These are phyloP conservation scores for Entomortierella lignicola DNA, from an alignment of 192 early-diverging fungal genomes.

Conservation along the genomic window DNA sequence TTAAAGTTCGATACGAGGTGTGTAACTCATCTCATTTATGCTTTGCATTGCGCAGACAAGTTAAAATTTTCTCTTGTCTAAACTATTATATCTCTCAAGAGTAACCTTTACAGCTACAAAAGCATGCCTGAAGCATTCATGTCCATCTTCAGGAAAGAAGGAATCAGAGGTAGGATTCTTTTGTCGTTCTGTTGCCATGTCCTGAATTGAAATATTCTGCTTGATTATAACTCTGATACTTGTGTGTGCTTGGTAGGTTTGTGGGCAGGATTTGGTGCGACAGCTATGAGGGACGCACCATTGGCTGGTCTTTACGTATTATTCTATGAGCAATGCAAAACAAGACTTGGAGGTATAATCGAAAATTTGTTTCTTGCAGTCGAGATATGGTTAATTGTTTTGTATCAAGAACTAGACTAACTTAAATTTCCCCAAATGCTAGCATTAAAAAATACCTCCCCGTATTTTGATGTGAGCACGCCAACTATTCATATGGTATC, in stretches of 20 bases:
- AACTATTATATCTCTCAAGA: constrained; percentile 55
- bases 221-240: no score
- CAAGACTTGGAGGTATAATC: constrained; percentile 53
- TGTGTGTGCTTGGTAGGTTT: constrained; percentile 61
- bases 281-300: constrained; percentile 89
- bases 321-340: constrained; percentile 87
- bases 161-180: constrained; percentile 64
- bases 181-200: no score
- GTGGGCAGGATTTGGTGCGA: constrained; percentile 89
- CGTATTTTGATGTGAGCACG: constrained; percentile 47
- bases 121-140: constrained; percentile 73
- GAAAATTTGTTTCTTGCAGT: no score
- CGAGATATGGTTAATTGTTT: no score
- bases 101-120: constrained; percentile 85
- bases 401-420: no score
- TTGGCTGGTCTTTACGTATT: constrained; percentile 91
- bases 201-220: no score
- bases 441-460: constrained; percentile 37
- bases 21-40: background rate
- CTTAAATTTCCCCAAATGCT: background rate
- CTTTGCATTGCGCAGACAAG: constrained; percentile 4
- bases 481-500: constrained; percentile 72
- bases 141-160: constrained; percentile 76
- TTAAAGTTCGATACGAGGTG: constrained; percentile 93
- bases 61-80: background rate